These are phyloP conservation scores for Phlebiopsis flavidoalba DNA, from an alignment of 768 basidiomycete genomes.

Conservation along the genomic window DNA sequence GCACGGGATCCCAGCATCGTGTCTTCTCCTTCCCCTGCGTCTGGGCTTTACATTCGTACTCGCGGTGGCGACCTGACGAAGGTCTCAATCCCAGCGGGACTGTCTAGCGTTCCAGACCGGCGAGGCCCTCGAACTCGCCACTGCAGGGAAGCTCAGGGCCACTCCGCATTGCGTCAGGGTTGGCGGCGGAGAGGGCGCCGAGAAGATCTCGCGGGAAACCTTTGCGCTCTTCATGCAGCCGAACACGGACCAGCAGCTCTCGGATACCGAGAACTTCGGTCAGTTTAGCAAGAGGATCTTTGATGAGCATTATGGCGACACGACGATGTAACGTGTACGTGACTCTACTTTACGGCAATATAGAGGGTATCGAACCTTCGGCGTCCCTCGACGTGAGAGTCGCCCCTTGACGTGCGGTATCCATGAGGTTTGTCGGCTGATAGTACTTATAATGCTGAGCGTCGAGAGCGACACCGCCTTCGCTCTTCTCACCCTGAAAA, in stretches of 20 bases:
- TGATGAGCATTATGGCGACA: slow-evolving; percentile 42
- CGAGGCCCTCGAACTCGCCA: slow-evolving; percentile 89
- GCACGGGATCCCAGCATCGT: slow-evolving; percentile 44
- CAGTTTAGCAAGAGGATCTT: slow-evolving; percentile 85
- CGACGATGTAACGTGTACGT: slow-evolving; percentile 2
- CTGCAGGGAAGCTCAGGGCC: slow-evolving; percentile 72
- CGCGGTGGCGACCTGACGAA: slow-evolving; percentile 75
- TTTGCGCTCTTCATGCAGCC: slow-evolving; percentile 91
- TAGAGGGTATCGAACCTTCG: not conserved
- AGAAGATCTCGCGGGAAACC: slow-evolving; percentile 74
- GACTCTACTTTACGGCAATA: not conserved
- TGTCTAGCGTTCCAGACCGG: slow-evolving; percentile 96
- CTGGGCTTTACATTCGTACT: slow-evolving; percentile 90
- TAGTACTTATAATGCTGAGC: no score
- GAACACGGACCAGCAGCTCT: slow-evolving; percentile 71
- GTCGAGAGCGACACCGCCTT: no score
- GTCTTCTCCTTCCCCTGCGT: slow-evolving; percentile 63
- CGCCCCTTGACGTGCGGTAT: no score
- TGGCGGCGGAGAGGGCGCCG: slow-evolving; percentile 47
- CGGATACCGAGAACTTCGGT: slow-evolving; percentile 74
- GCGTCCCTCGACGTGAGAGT: no score
- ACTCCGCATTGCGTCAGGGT: slow-evolving; percentile 94
- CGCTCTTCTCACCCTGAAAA: no score
- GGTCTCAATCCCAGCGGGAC: slow-evolving; percentile 78
- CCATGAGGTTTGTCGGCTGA: no score